Evolutionary conservation across 768 basidiomycete species (phyloP).

Genomic region (Russula abietina): DNA sequence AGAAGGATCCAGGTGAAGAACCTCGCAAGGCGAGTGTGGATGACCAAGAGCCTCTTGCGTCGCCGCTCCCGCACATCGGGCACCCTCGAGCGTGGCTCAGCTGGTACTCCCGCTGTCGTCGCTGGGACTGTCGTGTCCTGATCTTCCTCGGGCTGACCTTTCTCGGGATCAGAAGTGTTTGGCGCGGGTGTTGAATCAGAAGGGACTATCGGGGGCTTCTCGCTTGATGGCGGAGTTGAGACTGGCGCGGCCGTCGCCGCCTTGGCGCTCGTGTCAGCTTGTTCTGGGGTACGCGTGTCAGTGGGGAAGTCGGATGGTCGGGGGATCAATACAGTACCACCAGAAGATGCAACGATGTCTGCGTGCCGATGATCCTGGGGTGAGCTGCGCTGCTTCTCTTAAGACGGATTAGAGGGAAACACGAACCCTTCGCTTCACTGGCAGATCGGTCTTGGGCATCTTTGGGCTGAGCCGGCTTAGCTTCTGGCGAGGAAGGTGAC

Average conservation of each 20-base stretch:
- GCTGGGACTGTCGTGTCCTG: not conserved
- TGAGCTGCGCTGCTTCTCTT: not conserved
- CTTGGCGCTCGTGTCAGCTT: not conserved
- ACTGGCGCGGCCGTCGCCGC: not conserved
- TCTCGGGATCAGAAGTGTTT: not conserved
- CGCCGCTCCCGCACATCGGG: not conserved
- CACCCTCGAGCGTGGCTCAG: too few species aligned
- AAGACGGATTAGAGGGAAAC: not conserved
- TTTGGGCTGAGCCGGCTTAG: not conserved
- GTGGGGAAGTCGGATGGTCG: too few species aligned
- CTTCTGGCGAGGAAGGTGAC: not conserved
- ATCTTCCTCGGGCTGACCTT: not conserved
- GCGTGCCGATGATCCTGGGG: not conserved
- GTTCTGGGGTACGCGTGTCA: not conserved
- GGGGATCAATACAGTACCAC: not conserved
- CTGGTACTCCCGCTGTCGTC: not conserved
- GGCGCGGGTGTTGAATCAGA: not conserved
- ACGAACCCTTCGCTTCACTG: not conserved
- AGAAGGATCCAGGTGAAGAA: slow-evolving; percentile 1
- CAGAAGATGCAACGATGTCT: not conserved
- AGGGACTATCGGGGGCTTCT: not conserved
- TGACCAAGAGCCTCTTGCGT: not conserved
- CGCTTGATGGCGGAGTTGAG: not conserved
- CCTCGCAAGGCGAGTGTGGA: not conserved
- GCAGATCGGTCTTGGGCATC: not conserved